Conservation (phyloP, 2,329 filamentous ascomycete species). For the Pseudogymnoascus sp. region DNA sequence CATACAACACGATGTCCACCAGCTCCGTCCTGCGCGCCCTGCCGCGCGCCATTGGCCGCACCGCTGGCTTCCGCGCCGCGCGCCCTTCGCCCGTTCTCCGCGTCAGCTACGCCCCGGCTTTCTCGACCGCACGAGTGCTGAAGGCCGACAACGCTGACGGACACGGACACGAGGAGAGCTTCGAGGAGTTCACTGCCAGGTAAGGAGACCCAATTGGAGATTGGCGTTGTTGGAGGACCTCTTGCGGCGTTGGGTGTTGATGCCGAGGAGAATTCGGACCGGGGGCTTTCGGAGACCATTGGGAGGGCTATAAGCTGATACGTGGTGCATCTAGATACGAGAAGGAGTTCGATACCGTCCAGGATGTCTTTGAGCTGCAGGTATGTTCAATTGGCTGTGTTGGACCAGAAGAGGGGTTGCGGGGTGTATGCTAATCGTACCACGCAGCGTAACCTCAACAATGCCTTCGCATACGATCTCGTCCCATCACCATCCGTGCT, state of each 20-base stretch:
- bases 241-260: constrained; percentile 9
- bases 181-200: constrained; percentile 98
- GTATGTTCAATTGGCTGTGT: constrained; percentile 41
- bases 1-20: constrained; percentile 8
- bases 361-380: constrained; percentile 99
- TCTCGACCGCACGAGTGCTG: constrained; percentile 39
- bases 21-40: constrained; percentile 6
- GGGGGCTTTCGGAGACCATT: neutral
- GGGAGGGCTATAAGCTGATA: constrained; percentile 1
- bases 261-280: constrained; percentile 1
- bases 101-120: constrained; percentile 3
- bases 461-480: constrained; percentile 99
- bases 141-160: constrained; percentile 38
- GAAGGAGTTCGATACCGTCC: constrained; percentile 96
- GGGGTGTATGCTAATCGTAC: constrained; percentile 17
- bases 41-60: constrained; percentile 7
- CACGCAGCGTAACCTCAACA: constrained; percentile 84
- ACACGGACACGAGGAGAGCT: constrained; percentile 93
- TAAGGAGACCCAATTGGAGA: constrained; percentile 39
- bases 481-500: constrained; percentile 90
- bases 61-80: constrained; percentile 2
- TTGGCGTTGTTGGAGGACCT: constrained; percentile 14
- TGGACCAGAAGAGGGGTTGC: neutral
- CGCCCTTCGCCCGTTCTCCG: constrained; percentile 1
- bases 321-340: constrained; percentile 64